Percentiles rank a stretch among this genome's conserved stretches.
These are phyloP conservation scores for Talaromyces ruber DNA, from an alignment of 495 filamentous ascomycete species.

Conservation along the genomic window DNA sequence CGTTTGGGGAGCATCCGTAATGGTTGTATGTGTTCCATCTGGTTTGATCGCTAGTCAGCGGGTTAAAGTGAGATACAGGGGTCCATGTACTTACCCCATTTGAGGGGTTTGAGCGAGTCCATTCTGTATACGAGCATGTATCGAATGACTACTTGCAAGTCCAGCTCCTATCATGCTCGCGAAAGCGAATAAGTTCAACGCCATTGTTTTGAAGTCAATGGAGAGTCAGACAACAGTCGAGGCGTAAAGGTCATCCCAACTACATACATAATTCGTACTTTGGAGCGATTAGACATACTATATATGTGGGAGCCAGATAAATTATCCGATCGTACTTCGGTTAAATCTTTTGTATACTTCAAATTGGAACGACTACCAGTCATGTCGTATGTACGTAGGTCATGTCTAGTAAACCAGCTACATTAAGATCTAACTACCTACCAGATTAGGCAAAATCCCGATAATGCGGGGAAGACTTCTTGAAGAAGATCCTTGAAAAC, in stretches of 20 bases:
- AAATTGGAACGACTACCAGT: neutral
- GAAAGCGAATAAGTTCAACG: neutral
- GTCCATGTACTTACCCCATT: conserved; percentile 18
- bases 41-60: neutral
- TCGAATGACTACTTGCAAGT: neutral
- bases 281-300: neutral
- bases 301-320: neutral
- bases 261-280: neutral
- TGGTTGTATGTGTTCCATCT: conserved; percentile 52
- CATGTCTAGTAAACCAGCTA: neutral
- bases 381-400: neutral
- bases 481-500: neutral
- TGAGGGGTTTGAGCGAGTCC: conserved; percentile 21
- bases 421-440: neutral
- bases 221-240: neutral
- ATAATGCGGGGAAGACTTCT: neutral
- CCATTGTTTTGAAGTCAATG: neutral
- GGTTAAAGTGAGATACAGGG: neutral
- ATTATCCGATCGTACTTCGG: neutral
- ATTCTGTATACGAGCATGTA: conserved; percentile 14
- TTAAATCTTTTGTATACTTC: neutral
- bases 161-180: neutral
- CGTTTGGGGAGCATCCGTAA: conserved; percentile 41
- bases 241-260: neutral
- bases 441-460: neutral